Evolutionary conservation across 345 rosid species (phyloP), one percentile per base, ranked within the genome.

Genomic region (Hypericum androsaemum): DNA sequence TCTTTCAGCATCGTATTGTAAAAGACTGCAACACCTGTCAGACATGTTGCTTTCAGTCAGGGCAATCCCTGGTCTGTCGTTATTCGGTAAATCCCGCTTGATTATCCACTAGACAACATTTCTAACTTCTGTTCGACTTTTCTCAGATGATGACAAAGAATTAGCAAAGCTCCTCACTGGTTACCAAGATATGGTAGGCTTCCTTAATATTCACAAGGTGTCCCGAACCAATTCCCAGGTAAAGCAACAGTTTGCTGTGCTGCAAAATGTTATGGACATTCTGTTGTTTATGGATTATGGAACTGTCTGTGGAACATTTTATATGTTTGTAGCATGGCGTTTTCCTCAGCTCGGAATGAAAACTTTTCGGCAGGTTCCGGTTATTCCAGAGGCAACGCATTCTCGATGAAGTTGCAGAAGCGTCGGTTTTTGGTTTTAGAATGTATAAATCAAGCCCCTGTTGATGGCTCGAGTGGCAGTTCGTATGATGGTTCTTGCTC

Each of bases 121-220:
- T 49, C 44, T 46, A 39, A 39, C 51, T 47, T 65, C 56, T 43
- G 35, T 43, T 46, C 53, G 12, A 44, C 10, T 54, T 56, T 44
- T 17, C 28, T 36, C 71, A 92, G 89, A 82, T 55, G 94, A 81
- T 61, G 96, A 88, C 71, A 88, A 80, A 62, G 89, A 82, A 50
- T 61, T 88, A 67, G 89, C 79, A 51, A 75, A 66, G 65, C 94
- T 92, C 39, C 82, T 88, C 10, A 80, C 94, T 7, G 96, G 84
- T 43, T 92, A 92, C 74, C 86, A 88, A 61, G 98, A 88, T 75
- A 88, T 92, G 78, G 74, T 81, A 66, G 96, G 98, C 43, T 79
- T 88, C 62, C 94, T 92, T 41, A 83, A 77, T 38, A 48, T 92
- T 53, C 98, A 92, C 73, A 92, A 75, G 69, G 79, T 88, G 38